These are phyloP conservation scores for Poronia punctata DNA, from an alignment of 495 filamentous ascomycete genomes.

Conservation along the genomic window DNA sequence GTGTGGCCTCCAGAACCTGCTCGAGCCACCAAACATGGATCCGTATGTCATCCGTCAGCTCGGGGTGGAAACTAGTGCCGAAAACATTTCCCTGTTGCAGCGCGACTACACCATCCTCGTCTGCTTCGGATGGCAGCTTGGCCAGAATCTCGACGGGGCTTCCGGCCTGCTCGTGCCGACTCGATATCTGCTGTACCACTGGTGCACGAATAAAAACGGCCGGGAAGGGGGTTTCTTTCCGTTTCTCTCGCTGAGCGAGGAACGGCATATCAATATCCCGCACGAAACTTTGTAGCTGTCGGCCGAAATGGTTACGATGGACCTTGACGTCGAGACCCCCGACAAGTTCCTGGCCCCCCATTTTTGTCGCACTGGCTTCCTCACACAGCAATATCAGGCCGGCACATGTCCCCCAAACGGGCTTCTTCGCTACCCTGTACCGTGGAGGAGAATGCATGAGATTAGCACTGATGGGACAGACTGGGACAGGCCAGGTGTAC, in stretches of 20 bases:
- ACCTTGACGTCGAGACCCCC: slow-evolving; percentile 88
- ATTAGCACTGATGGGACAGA: too few species aligned
- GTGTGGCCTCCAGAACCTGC: slow-evolving; percentile 47
- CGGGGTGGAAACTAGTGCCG: slow-evolving; percentile 94
- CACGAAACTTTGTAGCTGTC: slow-evolving; percentile 90
- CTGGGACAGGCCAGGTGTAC: too few species aligned
- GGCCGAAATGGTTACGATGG: slow-evolving; percentile 91
- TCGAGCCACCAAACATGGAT: slow-evolving; percentile 94
- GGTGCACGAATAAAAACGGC: slow-evolving; percentile 93
- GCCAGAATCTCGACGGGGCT: slow-evolving; percentile 52
- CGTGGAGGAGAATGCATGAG: too few species aligned
- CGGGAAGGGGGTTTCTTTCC: slow-evolving; percentile 49
- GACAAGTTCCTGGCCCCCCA: slow-evolving; percentile 87
- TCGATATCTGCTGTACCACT: slow-evolving; percentile 78
- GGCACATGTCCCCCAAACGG: slow-evolving; percentile 94
- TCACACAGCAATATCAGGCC: slow-evolving; percentile 89
- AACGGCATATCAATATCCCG: slow-evolving; percentile 70
- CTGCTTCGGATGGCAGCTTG: slow-evolving; percentile 36
- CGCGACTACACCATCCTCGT: slow-evolving; percentile 66
- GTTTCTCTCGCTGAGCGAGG: slow-evolving; percentile 36
- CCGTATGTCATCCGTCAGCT: slow-evolving; percentile 79
- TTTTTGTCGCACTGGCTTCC: slow-evolving; percentile 79
- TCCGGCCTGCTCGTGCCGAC: slow-evolving; percentile 31
- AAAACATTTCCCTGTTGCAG: slow-evolving; percentile 91
- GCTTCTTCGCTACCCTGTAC: slow-evolving; percentile 57